Conservation (phyloP, 163 green algal species). For the Chlorella variabilis region DNA sequence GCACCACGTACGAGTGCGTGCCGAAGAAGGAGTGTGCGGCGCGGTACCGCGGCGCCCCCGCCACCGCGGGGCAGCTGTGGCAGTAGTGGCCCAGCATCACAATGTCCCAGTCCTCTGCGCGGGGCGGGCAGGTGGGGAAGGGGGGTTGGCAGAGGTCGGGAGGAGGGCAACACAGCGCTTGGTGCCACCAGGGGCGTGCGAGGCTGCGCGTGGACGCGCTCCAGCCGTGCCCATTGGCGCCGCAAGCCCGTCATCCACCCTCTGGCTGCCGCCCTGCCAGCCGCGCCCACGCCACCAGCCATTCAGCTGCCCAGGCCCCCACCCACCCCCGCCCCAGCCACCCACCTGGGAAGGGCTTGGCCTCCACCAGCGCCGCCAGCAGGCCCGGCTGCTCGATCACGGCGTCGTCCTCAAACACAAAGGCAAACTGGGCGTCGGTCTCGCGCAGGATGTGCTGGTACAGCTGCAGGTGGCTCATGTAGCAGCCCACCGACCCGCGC, state of each 20-base stretch:
- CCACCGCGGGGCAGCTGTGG: slow-evolving; percentile 17
- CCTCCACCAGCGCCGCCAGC: slow-evolving; percentile 19
- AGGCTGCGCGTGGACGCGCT: too few relatives aligned
- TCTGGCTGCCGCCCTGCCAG: too few relatives aligned
- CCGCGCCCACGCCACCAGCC: too few relatives aligned
- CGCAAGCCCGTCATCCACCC: too few relatives aligned
- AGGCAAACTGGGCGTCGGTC: slow-evolving; percentile 12
- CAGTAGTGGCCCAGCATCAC: slow-evolving; percentile 31
- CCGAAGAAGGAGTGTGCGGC: slow-evolving; percentile 25
- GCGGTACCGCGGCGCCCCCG: background rate
- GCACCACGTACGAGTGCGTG: slow-evolving; percentile 32
- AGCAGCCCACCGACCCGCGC: slow-evolving; percentile 32
- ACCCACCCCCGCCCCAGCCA: too few relatives aligned
- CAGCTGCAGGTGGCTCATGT: slow-evolving; percentile 36
- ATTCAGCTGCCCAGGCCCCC: too few relatives aligned
- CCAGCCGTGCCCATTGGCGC: too few relatives aligned
- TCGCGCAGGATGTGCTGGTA: slow-evolving; percentile 17
- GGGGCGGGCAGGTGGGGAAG: too few relatives aligned
- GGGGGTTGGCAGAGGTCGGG: too few relatives aligned
- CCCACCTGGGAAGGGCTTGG: slow-evolving; percentile 35
- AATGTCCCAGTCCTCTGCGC: slow-evolving; percentile 33
- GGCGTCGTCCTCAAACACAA: slow-evolving; percentile 35
- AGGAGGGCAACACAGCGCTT: too few relatives aligned
- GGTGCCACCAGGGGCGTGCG: background rate
- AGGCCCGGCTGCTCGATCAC: background rate